These are phyloP conservation scores for Macrotyloma uniflorum DNA, from an alignment of 306 rosid genomes.

Conservation along the genomic window DNA sequence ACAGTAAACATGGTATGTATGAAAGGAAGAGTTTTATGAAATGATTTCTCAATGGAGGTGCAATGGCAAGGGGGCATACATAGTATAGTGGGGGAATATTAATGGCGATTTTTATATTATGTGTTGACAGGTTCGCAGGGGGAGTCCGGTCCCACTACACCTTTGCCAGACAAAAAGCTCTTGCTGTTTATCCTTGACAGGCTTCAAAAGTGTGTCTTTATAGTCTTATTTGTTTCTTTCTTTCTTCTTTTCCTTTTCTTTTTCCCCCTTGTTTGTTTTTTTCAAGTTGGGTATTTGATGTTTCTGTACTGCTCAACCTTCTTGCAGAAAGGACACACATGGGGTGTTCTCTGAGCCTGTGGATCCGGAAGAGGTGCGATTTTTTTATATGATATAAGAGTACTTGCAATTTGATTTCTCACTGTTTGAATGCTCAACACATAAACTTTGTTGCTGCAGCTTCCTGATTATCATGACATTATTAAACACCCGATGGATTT, in stretches of 20 bases:
- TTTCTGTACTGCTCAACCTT: conserved; percentile 39
- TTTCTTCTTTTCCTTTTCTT: conserved; percentile 29
- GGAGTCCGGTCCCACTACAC: conserved; percentile 94
- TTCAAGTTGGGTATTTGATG: conserved; percentile 41
- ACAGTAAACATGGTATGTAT: conserved; percentile 75
- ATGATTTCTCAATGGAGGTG: conserved; percentile 45
- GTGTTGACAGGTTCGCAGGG: conserved; percentile 87
- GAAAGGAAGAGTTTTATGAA: conserved; percentile 20
- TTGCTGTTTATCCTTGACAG: conserved; percentile 97
- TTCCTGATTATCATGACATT: conserved; percentile 88
- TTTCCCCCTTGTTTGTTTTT: background rate
- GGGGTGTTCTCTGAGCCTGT: conserved; percentile 96
- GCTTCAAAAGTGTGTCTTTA: conserved; percentile 82
- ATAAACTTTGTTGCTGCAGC: conserved; percentile 52
- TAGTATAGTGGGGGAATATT: conserved; percentile 54
- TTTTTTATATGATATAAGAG: conserved; percentile 14
- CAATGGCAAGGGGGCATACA: conserved; percentile 11
- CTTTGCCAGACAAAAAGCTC: conserved; percentile 99
- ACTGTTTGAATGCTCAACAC: conserved; percentile 19
- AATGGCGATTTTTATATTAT: conserved; percentile 55
- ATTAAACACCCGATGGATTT: conserved; percentile 89
- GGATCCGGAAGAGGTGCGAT: conserved; percentile 83
- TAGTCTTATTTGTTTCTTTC: conserved; percentile 39
- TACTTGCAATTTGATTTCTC: background rate
- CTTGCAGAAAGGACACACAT: conserved; percentile 89